Evolutionary conservation across 1,139 yeast genomes (phyloP).

Genomic region (Suhomyces maxii): DNA sequence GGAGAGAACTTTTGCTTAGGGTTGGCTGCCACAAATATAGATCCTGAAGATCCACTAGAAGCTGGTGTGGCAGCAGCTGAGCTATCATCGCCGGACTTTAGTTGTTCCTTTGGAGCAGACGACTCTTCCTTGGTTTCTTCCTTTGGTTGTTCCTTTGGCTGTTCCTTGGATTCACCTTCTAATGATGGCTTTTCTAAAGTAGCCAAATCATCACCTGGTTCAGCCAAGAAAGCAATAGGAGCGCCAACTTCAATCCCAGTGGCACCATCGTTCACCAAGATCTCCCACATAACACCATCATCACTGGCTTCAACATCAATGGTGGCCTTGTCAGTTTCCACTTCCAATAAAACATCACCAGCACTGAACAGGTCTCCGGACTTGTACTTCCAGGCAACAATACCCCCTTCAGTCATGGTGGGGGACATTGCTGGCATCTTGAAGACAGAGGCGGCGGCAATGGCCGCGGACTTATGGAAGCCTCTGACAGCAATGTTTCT

Average conservation of each 20-base stretch:
- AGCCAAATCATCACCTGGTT: constrained; percentile 77
- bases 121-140: constrained; percentile 12
- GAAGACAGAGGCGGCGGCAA: constrained; percentile 57
- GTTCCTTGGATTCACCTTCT: constrained; percentile 31
- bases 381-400: constrained; percentile 88
- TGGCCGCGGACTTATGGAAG: constrained; percentile 21
- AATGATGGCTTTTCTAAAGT: constrained; percentile 60
- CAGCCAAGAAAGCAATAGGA: constrained; percentile 87
- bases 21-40: constrained; percentile 49
- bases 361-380: constrained; percentile 75
- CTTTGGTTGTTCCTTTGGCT: constrained; percentile 16
- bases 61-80: constrained; percentile 12
- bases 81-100: constrained; percentile 6
- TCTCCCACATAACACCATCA: constrained; percentile 85
- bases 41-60: constrained; percentile 12
- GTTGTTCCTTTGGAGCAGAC: constrained; percentile 5
- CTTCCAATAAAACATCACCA: constrained; percentile 86
- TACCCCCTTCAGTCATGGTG: constrained; percentile 97
- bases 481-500: constrained; percentile 10
- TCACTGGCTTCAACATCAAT: constrained; percentile 93
- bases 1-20: constrained; percentile 72
- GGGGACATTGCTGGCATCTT: constrained; percentile 99
- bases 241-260: constrained; percentile 82
- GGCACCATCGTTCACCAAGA: constrained; percentile 68
- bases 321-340: constrained; percentile 92